Evolutionary conservation across 2,329 filamentous ascomycete genomes (phyloP).

Genomic region (Pseudopyrenochaeta lycopersici): DNA sequence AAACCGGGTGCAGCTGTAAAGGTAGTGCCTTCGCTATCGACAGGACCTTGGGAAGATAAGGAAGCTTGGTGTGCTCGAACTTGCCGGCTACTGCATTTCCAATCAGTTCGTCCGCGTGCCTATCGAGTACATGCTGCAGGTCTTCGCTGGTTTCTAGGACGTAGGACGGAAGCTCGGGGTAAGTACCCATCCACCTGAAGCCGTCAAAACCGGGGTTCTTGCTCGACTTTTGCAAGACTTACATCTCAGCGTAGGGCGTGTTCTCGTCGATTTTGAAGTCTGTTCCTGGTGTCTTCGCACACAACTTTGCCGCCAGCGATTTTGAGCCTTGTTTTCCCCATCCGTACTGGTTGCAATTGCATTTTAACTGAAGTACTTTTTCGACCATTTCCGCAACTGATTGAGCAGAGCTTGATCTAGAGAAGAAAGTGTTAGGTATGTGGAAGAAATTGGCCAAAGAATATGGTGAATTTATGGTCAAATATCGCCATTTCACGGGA

Average conservation of each 20-base stretch:
- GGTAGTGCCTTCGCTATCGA: conserved; percentile 80
- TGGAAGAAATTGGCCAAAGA: background rate
- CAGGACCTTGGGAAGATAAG: conserved; percentile 78
- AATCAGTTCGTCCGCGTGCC: conserved; percentile 68
- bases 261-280: conserved; percentile 71
- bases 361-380: conserved; percentile 63
- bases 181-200: conserved; percentile 75
- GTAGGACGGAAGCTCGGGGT: conserved; percentile 73
- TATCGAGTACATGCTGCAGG: conserved; percentile 70
- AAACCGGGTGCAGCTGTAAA: conserved; percentile 73
- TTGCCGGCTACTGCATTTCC: conserved; percentile 69
- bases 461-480: background rate
- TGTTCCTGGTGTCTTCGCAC: conserved; percentile 69
- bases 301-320: conserved; percentile 72
- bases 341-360: conserved; percentile 68
- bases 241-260: conserved; percentile 70
- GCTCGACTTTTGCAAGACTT: conserved; percentile 2
- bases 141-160: conserved; percentile 69
- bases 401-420: background rate
- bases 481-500: conserved; percentile 7
- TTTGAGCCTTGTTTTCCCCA: conserved; percentile 75
- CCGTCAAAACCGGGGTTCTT: conserved; percentile 9
- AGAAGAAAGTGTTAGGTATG: background rate
- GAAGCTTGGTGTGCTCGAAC: conserved; percentile 70
- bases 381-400: conserved; percentile 53